These are phyloP conservation scores for Paxillus rubicundulus DNA, from an alignment of 768 basidiomycete species.

Conservation along the genomic window DNA sequence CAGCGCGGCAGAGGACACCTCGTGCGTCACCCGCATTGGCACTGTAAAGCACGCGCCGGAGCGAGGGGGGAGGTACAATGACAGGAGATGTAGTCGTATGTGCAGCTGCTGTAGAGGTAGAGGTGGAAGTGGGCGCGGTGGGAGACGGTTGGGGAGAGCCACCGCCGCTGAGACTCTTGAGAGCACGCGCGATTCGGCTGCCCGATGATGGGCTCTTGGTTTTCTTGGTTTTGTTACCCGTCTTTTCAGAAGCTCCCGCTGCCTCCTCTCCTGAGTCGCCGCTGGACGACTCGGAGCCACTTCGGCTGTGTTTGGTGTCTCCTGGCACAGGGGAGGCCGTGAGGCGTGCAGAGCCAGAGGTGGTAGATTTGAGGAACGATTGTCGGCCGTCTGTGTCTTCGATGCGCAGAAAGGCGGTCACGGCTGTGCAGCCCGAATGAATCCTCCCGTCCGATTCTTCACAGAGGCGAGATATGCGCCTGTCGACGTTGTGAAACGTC, in stretches of 20 bases:
- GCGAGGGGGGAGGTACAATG: constrained; percentile 44
- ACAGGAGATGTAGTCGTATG: constrained; percentile 28
- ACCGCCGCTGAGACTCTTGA: constrained; percentile 48
- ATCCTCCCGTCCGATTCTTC: constrained; percentile 89
- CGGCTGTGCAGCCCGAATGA: constrained; percentile 95
- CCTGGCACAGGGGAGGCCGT: constrained; percentile 35
- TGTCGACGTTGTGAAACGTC: constrained; percentile 93
- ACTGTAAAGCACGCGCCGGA: constrained; percentile 82
- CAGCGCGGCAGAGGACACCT: constrained; percentile 87
- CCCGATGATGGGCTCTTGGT: constrained; percentile 38
- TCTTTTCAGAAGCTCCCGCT: constrained; percentile 29
- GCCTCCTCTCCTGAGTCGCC: constrained; percentile 42
- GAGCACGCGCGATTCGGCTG: constrained; percentile 53
- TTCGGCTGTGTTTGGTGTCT: constrained; percentile 31
- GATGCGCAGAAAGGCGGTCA: constrained; percentile 90
- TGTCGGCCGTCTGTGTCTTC: constrained; percentile 80
- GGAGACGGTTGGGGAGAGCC: constrained; percentile 20
- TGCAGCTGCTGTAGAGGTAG: constrained; percentile 31
- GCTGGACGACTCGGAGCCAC: constrained; percentile 41
- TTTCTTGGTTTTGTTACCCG: constrained; percentile 42
- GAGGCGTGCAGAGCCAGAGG: constrained; percentile 26
- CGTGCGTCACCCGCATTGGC: constrained; percentile 98
- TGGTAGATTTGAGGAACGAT: constrained; percentile 49
- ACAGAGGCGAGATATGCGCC: constrained; percentile 75
- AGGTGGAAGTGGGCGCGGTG: constrained; percentile 1